phyloP scores from a whole-genome alignment of 2,329 filamentous ascomycete genomes.

The Penicillium sp. region DNA sequence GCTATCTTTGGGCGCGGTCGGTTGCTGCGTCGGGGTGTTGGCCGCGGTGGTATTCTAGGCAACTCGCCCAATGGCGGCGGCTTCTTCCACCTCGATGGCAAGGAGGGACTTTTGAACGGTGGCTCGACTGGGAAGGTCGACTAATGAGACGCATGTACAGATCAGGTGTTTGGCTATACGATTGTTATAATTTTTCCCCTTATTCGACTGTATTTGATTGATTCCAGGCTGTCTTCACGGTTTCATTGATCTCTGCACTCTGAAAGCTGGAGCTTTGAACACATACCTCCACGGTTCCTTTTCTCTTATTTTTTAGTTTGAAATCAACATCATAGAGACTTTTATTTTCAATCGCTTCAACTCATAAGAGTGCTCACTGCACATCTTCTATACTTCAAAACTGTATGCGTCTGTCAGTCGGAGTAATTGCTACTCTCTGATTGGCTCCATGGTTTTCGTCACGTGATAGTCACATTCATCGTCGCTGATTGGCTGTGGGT shows the following conservation, averaged over 20 bases:
- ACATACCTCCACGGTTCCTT: conserved; percentile 17
- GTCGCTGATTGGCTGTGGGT: conserved; percentile 1
- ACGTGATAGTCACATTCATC: conserved; percentile 10
- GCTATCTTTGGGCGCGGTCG: conserved; percentile 36
- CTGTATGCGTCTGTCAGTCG: background rate
- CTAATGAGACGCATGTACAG: conserved; percentile 38
- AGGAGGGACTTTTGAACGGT: conserved; percentile 47
- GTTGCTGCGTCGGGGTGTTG: conserved; percentile 26
- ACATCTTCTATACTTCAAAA: background rate
- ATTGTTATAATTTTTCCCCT: conserved; percentile 20
- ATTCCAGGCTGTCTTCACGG: conserved; percentile 16
- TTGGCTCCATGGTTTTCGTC: conserved; percentile 26
- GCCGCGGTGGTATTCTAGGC: conserved; percentile 37
- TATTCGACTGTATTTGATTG: conserved; percentile 24
- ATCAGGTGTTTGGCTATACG: conserved; percentile 27
- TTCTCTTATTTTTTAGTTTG: conserved; percentile 8
- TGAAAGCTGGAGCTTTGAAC: conserved; percentile 17
- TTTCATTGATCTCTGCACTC: conserved; percentile 21
- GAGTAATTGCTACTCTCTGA: conserved; percentile 21
- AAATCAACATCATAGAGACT: conserved; percentile 1
- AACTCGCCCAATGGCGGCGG: conserved; percentile 36
- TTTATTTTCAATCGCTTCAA: background rate
- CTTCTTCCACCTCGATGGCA: conserved; percentile 50
- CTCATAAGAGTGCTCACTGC: background rate
- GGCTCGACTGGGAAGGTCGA: conserved; percentile 48